phyloP scores from a whole-genome alignment of 1,284 basidiomycete species.

The Meripilus lineatus region DNA sequence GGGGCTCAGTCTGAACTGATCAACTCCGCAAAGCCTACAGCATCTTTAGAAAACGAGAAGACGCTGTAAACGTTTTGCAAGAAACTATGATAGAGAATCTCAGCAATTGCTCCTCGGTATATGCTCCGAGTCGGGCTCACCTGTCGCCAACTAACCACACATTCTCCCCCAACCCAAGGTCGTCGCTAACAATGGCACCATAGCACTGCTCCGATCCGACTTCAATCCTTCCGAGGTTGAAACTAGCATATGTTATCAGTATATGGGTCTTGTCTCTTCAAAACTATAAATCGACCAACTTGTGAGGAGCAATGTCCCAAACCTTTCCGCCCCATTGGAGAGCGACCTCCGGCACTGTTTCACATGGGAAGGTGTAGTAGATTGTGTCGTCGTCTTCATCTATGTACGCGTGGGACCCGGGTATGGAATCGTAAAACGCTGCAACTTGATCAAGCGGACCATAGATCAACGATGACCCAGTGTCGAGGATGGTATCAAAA shows the following conservation, averaged over 20 bases:
- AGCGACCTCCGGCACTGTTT: slow-evolving; percentile 10
- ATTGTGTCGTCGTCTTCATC: too few relatives aligned
- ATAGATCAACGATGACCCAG: slow-evolving; percentile 41
- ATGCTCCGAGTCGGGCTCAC: neutral
- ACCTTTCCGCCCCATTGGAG: slow-evolving; percentile 17
- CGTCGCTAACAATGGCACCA: slow-evolving; percentile 17
- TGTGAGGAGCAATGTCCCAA: slow-evolving; percentile 12
- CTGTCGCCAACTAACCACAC: slow-evolving; percentile 25
- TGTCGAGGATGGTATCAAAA: slow-evolving; percentile 32
- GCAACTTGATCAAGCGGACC: slow-evolving; percentile 37
- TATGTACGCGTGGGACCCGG: slow-evolving; percentile 28
- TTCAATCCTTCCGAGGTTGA: slow-evolving; percentile 4
- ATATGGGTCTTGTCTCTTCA: neutral
- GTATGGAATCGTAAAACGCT: slow-evolving; percentile 34
- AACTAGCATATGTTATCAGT: neutral
- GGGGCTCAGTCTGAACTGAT: too few relatives aligned
- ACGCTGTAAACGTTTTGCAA: slow-evolving; percentile 16
- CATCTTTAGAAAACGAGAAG: neutral
- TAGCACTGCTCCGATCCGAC: slow-evolving; percentile 13
- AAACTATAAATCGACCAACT: slow-evolving; percentile 19
- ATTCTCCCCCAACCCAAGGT: slow-evolving; percentile 13
- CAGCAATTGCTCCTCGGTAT: too few relatives aligned
- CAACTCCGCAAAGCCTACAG: slow-evolving; percentile 3
- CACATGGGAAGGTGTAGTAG: slow-evolving; percentile 23
- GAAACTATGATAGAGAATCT: slow-evolving; percentile 12